Evolutionary conservation across 768 basidiomycete species (phyloP), one percentile per base, ranked within the genome.

Genomic region (Hebeloma cylindrosporum): DNA sequence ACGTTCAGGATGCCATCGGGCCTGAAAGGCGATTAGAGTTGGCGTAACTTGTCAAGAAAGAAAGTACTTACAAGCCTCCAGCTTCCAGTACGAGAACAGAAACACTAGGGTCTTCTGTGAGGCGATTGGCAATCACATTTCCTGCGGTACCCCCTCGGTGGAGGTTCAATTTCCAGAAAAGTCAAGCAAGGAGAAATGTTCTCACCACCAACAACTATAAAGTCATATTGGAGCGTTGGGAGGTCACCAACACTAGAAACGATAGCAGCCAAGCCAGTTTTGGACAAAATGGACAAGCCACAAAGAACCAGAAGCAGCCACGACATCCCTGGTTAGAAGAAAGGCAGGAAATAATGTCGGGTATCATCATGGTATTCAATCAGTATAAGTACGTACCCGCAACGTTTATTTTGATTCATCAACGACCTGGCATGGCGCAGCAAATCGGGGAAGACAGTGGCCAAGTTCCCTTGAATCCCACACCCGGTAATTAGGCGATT

Each of bases 101-200:
- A 7, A 75, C 59, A 1, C 55, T 57, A 0, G 73, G 71, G 40
- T 79, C 61, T 54, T 82, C 80, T 7, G 72, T 73, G 7, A 82
- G 60, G 5, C 80, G 67, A 7, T 75, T 67, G 1, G 80, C 80
- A 16, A 82, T 60, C 0, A 72, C 77, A 44, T 77, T 78, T 7
- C 80, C 80, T 0, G 77, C 71, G 22, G 79, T 79, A 14, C 80
- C 80, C 28, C 64, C 71, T 60, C n/a, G n/a, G n/a, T n/a, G n/a
- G n/a, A n/a, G n/a, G n/a, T n/a, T n/a, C n/a, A n/a, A 28, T 44
- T 14, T 7, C 38, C 9, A 10, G 16, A 52, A 26, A 28, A 17
- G 13, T 28, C 6, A 25, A 4, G 20, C 14, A 14, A n/a, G 8
- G 18, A 5, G 6, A 37, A 18, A 16, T 16, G 16, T 9, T 28